Conservation (phyloP, 208 protist species). For the Trypanosoma melophagium region DNA sequence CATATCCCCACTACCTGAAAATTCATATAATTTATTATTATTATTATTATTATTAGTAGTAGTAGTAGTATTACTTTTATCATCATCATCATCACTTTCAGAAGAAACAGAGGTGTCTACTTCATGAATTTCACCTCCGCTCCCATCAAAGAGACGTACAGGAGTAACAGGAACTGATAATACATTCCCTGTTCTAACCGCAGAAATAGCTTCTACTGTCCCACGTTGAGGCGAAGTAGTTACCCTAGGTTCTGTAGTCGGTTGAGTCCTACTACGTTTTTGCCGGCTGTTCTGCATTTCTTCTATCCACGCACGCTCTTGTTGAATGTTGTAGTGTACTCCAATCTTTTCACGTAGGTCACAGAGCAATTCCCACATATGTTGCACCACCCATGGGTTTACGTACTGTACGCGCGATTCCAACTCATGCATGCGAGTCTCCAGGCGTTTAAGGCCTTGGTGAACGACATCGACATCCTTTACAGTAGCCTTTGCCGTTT, state of each 20-base stretch:
- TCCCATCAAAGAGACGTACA: slow-evolving; percentile 12
- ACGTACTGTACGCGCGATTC: slow-evolving; percentile 37
- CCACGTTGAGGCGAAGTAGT: background rate
- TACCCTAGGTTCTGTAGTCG: slow-evolving; percentile 6
- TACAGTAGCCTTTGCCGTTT: slow-evolving; percentile 25
- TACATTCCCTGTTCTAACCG: background rate
- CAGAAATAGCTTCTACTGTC: background rate
- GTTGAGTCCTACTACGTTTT: background rate
- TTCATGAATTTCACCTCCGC: background rate
- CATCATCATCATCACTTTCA: slow-evolving; percentile 16
- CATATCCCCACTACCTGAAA: background rate
- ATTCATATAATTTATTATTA: no score
- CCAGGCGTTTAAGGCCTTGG: slow-evolving; percentile 23
- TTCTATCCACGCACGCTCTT: slow-evolving; percentile 14
- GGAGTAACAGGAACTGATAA: background rate
- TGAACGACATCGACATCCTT: slow-evolving; percentile 30
- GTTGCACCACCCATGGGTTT: slow-evolving; percentile 36
- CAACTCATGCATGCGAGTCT: slow-evolving; percentile 35
- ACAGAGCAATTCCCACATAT: slow-evolving; percentile 36
- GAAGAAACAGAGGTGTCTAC: slow-evolving; percentile 24
- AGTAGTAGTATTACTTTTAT: background rate
- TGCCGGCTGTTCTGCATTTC: background rate
- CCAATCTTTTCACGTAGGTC: slow-evolving; percentile 23
- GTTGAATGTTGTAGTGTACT: slow-evolving; percentile 6
- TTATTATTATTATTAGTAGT: no score